Evolutionary conservation across 352 stramenopile species (phyloP).

Genomic region (Phytophthora fragariaefolia): DNA sequence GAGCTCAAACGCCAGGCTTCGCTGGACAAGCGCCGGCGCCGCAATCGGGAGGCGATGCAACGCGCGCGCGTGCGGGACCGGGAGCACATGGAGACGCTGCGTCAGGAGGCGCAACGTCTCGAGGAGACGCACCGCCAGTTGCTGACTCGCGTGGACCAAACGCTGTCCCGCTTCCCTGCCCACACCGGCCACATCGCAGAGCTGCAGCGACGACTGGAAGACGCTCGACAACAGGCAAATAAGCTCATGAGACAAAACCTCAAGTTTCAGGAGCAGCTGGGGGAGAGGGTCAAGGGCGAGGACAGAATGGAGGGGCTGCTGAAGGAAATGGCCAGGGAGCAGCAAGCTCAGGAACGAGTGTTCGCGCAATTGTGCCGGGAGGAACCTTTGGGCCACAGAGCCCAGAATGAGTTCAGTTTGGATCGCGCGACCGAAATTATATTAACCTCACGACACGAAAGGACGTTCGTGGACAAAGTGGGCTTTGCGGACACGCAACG

Average conservation of each 20-base stretch:
- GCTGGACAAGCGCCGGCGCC: conserved; percentile 55
- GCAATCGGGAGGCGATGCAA: conserved; percentile 72
- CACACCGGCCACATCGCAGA: conserved; percentile 20
- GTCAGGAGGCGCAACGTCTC: conserved; percentile 39
- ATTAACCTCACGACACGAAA: conserved; percentile 47
- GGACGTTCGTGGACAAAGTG: conserved; percentile 42
- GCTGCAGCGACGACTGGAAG: conserved; percentile 43
- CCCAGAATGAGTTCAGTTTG: conserved; percentile 25
- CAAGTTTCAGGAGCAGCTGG: conserved; percentile 52
- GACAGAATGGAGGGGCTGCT: conserved; percentile 66
- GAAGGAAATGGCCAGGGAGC: conserved; percentile 47
- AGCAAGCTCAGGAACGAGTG: conserved; percentile 30
- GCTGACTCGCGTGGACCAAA: conserved; percentile 45
- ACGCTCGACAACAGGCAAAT: conserved; percentile 39
- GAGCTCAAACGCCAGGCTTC: conserved; percentile 39
- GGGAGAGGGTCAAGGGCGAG: conserved; percentile 55
- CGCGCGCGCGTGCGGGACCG: conserved; percentile 57
- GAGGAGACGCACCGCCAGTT: conserved; percentile 45
- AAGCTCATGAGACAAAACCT: conserved; percentile 54
- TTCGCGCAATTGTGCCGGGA: conserved; percentile 38
- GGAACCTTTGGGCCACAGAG: conserved; percentile 10
- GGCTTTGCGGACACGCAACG: conserved; percentile 35
- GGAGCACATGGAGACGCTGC: conserved; percentile 57
- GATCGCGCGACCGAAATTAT: conserved; percentile 49
- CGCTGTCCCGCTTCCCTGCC: conserved; percentile 26